Evolutionary conservation across 2,329 filamentous ascomycete species (phyloP).

Genomic region (Hypocreales sp.): DNA sequence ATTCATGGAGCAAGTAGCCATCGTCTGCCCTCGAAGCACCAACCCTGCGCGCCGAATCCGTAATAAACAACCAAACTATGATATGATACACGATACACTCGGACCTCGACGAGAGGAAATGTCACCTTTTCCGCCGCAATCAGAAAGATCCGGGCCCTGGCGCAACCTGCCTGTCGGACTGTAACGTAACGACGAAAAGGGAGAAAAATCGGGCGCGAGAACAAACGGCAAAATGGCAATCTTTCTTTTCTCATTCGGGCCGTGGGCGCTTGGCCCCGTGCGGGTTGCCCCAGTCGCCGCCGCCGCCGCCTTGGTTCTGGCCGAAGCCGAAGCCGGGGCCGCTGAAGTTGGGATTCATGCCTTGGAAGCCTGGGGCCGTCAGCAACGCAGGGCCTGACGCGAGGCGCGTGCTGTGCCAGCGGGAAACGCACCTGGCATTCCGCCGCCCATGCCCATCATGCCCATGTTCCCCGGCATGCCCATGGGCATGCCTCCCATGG

Average conservation of each 20-base stretch:
- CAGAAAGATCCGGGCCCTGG: no score
- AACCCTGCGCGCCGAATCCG: slow-evolving; percentile 3
- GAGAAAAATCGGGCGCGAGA: no score
- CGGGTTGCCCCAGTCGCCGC: slow-evolving; percentile 58
- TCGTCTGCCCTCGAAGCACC: no score
- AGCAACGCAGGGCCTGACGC: slow-evolving; percentile 6
- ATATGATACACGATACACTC: slow-evolving; percentile 5
- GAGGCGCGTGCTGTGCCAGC: no score
- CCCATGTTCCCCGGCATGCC: slow-evolving; percentile 44
- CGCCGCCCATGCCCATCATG: slow-evolving; percentile 32
- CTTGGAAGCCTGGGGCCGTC: slow-evolving; percentile 42
- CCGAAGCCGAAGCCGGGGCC: slow-evolving; percentile 56
- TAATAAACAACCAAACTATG: slow-evolving; percentile 1
- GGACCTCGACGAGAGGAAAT: no score
- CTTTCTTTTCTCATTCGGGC: slow-evolving; percentile 47
- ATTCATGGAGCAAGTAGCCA: no score
- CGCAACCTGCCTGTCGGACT: no score
- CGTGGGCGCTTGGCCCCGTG: slow-evolving; percentile 68
- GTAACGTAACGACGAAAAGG: no score
- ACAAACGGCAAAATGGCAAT: no score
- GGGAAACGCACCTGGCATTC: slow-evolving; percentile 18
- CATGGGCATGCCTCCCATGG: slow-evolving; percentile 32
- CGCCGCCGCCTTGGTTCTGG: slow-evolving; percentile 27
- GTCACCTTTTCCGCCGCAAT: no score
- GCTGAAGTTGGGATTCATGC: slow-evolving; percentile 49